Evolutionary conservation across 169 alveolate genomes (phyloP).

Genomic region (Hepatocystis sp.): DNA sequence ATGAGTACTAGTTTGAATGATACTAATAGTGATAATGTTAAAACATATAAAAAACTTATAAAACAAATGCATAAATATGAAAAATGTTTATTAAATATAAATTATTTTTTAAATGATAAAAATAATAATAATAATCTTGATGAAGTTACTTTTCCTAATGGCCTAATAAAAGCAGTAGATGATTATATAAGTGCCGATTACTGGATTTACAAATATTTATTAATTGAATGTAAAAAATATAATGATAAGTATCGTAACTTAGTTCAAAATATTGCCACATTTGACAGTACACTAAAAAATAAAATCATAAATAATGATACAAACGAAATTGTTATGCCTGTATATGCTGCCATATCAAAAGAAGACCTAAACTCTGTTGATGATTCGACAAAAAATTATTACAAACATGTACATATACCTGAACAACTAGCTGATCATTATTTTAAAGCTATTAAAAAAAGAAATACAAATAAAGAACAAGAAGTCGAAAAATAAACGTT

Average conservation of each 20-base stretch:
- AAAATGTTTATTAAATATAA: constrained; percentile 38
- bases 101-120: constrained; percentile 27
- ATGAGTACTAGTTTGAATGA: neutral
- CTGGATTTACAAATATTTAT: constrained; percentile 62
- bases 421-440: constrained; percentile 38
- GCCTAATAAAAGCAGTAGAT: constrained; percentile 67
- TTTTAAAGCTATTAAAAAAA: constrained; percentile 14
- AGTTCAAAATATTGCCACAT: constrained; percentile 58
- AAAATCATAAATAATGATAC: constrained; percentile 27
- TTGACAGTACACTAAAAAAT: constrained; percentile 29
- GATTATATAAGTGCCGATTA: constrained; percentile 37
- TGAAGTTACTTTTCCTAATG: constrained; percentile 69
- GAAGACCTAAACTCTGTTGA: neutral
- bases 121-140: constrained; percentile 37
- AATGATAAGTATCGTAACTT: constrained; percentile 57
- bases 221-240: constrained; percentile 48
- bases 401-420: constrained; percentile 66
- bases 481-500: too few relatives aligned
- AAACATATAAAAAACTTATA: constrained; percentile 23
- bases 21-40: constrained; percentile 8
- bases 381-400: constrained; percentile 22
- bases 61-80: constrained; percentile 74
- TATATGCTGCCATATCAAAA: constrained; percentile 20
- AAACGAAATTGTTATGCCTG: constrained; percentile 20
- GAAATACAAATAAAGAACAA: too few relatives aligned